Evolutionary conservation across 306 rosid species (phyloP).

Genomic region (Pyrus betulifolia): DNA sequence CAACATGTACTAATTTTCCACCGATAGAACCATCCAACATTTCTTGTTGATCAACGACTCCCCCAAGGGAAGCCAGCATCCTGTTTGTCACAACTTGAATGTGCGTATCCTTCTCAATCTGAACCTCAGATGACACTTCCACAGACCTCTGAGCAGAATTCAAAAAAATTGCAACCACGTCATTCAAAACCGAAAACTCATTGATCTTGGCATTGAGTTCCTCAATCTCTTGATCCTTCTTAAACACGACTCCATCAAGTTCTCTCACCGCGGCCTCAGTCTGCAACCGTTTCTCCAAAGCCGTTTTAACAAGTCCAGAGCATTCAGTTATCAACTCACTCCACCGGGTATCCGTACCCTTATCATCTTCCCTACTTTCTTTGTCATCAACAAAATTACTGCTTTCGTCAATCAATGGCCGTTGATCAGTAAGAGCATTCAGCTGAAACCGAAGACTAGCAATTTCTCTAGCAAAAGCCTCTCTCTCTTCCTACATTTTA

Average conservation of each 20-base stretch:
- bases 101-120: conserved; percentile 34
- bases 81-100: conserved; percentile 41
- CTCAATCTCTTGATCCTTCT: conserved; percentile 68
- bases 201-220: conserved; percentile 49
- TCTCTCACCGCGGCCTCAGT: conserved; percentile 32
- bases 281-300: conserved; percentile 37
- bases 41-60: conserved; percentile 45
- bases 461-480: conserved; percentile 37
- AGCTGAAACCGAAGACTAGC: conserved; percentile 45
- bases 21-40: conserved; percentile 36
- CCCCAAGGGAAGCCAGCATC: conserved; percentile 45
- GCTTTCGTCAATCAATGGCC: conserved; percentile 2
- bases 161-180: conserved; percentile 14
- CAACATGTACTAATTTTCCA: conserved; percentile 48
- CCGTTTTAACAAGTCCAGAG: conserved; percentile 33
- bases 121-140: conserved; percentile 28
- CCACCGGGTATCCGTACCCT: conserved; percentile 19
- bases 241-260: conserved; percentile 32
- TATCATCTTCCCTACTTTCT: conserved; percentile 21
- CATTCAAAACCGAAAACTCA: conserved; percentile 32
- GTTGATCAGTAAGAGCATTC: conserved; percentile 38
- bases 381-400: conserved; percentile 12
- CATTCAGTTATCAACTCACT: conserved; percentile 51
- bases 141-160: conserved; percentile 23
- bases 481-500: conserved; percentile 52